Evolutionary conservation across 2,329 filamentous ascomycete genomes (phyloP), one percentile per base, ranked within the genome.

Genomic region (Ophiostoma populinum): DNA sequence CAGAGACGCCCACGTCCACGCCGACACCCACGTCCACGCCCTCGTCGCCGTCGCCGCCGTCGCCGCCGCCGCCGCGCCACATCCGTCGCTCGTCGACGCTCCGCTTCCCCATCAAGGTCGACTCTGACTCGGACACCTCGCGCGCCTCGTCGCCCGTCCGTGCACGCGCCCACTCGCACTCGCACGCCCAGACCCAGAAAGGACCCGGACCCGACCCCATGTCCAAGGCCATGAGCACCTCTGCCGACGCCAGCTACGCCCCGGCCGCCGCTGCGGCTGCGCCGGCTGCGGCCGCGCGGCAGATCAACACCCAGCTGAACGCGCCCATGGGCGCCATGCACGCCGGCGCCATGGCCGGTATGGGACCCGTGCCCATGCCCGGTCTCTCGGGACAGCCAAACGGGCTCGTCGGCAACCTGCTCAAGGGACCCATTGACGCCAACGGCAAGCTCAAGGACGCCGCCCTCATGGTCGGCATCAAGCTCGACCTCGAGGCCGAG

Each of bases 401-500:
- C 46, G 46, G 47, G 33, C 42, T 47, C 16, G 46, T 51, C 13
- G 50, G 65, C 36, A 56, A 62, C 43, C 61, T 74, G 22, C 61
- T 74, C 42, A 65, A 63, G 50, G 69, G 69, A 9, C 60, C 68
- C 11, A 61, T 63, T 21, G 66, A 71, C 41, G 62, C 67, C 20
- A 54, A 71, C 36, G 68, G 70, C 40, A 64, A 67, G 45, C 56
- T 65, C 40, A 74, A 70, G 53, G 52, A 63, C 26, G 65, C 70
- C 5, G 67, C 66, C 2, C 56, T 74, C 28, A 58, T 73, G 45
- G 58, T 75, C 24, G 69, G 69, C 37, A 72, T 74, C 55, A 73
- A 75, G 57, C 57, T 75, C 24, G 70, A 75, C 47, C 53, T 74
- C 15, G 69, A 75, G 49, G 69, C 69, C 11, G 69, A 74, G 49